A percentile compares a stretch with the other conserved stretches of the same genome.
Evolutionary conservation across 2,329 filamentous ascomycete species (phyloP).

Genomic region (Fusarium hainanense): DNA sequence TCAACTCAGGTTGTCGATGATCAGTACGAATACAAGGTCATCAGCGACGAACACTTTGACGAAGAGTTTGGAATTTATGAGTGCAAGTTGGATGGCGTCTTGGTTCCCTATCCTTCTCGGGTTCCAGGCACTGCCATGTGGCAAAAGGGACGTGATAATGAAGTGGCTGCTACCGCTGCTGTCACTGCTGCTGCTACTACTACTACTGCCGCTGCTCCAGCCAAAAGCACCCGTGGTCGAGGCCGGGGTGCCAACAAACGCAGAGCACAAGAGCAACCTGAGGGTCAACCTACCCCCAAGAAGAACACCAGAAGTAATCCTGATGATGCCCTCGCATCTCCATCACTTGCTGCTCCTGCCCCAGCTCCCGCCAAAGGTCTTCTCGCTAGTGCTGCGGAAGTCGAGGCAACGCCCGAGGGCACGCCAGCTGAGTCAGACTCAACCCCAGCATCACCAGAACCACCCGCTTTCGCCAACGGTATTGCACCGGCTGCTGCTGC

Average conservation of each 20-base stretch:
- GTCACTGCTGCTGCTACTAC: constrained; percentile 42
- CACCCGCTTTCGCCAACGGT: constrained; percentile 45
- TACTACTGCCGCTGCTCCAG: constrained; percentile 43
- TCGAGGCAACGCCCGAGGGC: constrained; percentile 50
- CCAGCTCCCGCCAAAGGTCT: constrained; percentile 54
- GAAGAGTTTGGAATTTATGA: constrained; percentile 58
- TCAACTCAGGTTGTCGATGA: constrained; percentile 54
- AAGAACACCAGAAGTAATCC: constrained; percentile 53
- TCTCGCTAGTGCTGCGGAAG: constrained; percentile 54
- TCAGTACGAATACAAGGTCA: constrained; percentile 58
- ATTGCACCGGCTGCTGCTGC: constrained; percentile 37
- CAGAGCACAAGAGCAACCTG: constrained; percentile 61
- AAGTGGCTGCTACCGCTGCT: constrained; percentile 51
- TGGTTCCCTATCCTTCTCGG: constrained; percentile 59
- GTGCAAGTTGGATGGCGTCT: constrained; percentile 54
- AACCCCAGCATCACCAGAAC: constrained; percentile 52
- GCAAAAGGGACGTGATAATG: constrained; percentile 52
- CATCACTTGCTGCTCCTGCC: constrained; percentile 43
- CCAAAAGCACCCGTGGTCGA: constrained; percentile 47
- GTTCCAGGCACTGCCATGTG: constrained; percentile 58
- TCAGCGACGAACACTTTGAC: constrained; percentile 58
- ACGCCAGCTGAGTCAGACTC: constrained; percentile 53
- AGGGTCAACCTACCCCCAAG: constrained; percentile 63
- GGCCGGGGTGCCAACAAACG: constrained; percentile 58
- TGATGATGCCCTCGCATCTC: constrained; percentile 46